Base-by-base conservation (phyloP, 1,284 basidiomycete genomes). In the Trametes hirsuta region DNA sequence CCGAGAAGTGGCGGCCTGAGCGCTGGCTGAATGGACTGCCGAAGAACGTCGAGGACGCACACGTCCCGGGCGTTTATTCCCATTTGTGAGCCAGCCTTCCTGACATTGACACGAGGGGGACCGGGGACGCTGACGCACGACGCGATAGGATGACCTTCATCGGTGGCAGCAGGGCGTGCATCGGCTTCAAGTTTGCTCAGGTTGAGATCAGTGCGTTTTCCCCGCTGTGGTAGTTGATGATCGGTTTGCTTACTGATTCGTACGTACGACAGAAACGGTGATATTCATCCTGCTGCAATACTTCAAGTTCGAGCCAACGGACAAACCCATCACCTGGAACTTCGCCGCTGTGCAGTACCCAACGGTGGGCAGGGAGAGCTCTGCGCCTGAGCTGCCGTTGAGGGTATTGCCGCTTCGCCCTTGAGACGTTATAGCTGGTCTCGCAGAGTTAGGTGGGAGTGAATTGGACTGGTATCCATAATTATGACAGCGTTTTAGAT, bases 1-100 rank as follows among this genome's bases (percentile, higher is more conserved):
- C 82, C 6, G 61, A 64, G 18, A 76, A 83, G 56, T 86, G 81
- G 74, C 81, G 71, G 79, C 71, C 71, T 0, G 70, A 73, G 51
- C 66, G 72, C 8, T 72, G 71, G 71, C 55, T 73, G 6, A 54
- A 63, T 8, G 60, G 64, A 6, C 44, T 69, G 1, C 69, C 69
- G 12, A 51, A 53, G 25, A 25, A 53, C 3, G 60, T 69, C 11
- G 55, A 49, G n/a, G 59, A 65, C 1, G 65, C 67, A 22, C 54
- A 42, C 24, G 47, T 68, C 3, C 69, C 67, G 9, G 67, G 67
- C 3, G 63, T 70, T 0, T 71, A 67, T 42, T 66, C 66, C n/a
- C 57, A 68, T 47, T n/a, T 69, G 68, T 68, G 45, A 66, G 67
- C 18, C 18, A 18, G 18, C 18, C 18, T 18, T 18, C 18, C 18